Base-by-base conservation (phyloP, 2,329 filamentous ascomycete species). In the Hawksworthiomyces lignivorus region DNA sequence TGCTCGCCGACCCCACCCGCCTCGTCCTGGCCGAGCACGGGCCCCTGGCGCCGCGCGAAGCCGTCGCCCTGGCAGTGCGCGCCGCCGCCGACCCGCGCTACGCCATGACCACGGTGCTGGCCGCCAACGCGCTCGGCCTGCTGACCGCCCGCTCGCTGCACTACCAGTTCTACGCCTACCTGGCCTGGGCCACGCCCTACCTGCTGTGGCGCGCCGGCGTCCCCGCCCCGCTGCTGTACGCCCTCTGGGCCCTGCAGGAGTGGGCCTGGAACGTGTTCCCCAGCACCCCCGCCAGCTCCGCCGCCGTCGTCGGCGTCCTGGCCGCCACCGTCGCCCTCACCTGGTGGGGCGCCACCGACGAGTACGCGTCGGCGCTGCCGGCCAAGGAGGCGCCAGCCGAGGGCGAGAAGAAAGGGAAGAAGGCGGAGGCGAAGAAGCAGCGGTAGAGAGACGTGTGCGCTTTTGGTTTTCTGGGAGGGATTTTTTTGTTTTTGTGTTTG, bases 261-360 rank as follows among this genome's bases (percentile, higher is more conserved):
- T 89, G 84, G 81, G 87, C 85, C 11, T 96, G 89, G 89, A 94
- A 96, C 53, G 79, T 89, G 9, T 96, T 84, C 58, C 89, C 89
- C n/a, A 94, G 87, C 58, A 79, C 75, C 5, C 56, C 63, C 22
- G 45, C 56, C 36, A 79, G 75, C 56, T 79, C 75, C 5, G 58
- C 57, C 12, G 65, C 70, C 14, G 89, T 88, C 8, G 84, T 98
- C 12, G 71, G 70, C 19, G 76, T 79, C 29, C 67, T 97, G 53
- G 77, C 77, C 15, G 57, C 75, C 11, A 84, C 84, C 14, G 78
- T 90, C 2, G 65, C 66, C 6, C 69, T 77, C 35, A 67, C 77
- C 12, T 84, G 82, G 72, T 63, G 68, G 50, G 77, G 76, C 4
- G 72, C 73, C 39, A 61, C 64, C 11, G 63, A 69, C 20, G 66